Evolutionary conservation across 345 rosid species (phyloP).

Genomic region (Salix caprea): DNA sequence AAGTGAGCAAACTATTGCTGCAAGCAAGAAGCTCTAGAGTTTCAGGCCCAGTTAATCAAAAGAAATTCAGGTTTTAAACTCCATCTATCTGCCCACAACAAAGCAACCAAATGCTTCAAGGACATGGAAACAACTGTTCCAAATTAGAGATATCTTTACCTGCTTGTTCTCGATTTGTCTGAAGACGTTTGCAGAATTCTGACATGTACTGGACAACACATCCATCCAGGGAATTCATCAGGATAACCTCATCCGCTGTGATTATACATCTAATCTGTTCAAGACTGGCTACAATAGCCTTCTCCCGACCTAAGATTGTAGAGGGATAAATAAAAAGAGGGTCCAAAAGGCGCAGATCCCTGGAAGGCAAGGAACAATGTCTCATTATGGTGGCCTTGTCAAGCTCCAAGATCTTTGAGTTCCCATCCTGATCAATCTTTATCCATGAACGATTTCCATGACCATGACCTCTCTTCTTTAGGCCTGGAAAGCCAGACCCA

Average conservation of each 20-base stretch:
- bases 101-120: background rate
- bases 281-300: slow-evolving; percentile 86
- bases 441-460: slow-evolving; percentile 84
- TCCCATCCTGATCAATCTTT: slow-evolving; percentile 72
- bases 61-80: background rate
- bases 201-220: slow-evolving; percentile 69
- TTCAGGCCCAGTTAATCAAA: background rate
- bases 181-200: slow-evolving; percentile 80
- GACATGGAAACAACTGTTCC: background rate
- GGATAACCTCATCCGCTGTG: slow-evolving; percentile 85
- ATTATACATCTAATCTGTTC: slow-evolving; percentile 93
- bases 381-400: slow-evolving; percentile 88
- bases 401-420: slow-evolving; percentile 58
- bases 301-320: slow-evolving; percentile 84
- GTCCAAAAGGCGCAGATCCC: slow-evolving; percentile 89
- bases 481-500: slow-evolving; percentile 38
- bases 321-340: slow-evolving; percentile 95
- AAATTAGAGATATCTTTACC: slow-evolving; percentile 31
- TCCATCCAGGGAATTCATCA: slow-evolving; percentile 84
- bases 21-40: background rate
- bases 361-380: slow-evolving; percentile 82
- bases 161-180: slow-evolving; percentile 51
- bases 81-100: background rate
- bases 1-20: background rate
- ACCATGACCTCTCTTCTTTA: slow-evolving; percentile 78